phyloP scores from a whole-genome alignment of 495 filamentous ascomycete species.

The Niebla homalea region DNA sequence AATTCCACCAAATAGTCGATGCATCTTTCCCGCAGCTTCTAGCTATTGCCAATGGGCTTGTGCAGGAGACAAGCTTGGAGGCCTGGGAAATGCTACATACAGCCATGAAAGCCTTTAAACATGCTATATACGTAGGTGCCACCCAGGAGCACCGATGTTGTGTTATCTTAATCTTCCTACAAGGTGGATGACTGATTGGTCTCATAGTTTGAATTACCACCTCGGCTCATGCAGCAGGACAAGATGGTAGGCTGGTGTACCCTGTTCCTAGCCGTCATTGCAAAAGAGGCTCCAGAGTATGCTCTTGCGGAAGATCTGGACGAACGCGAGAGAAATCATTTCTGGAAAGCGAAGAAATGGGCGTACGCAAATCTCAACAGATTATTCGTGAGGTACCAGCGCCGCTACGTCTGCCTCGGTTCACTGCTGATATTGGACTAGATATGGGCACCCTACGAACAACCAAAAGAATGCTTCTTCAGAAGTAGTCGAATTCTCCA shows the following conservation, averaged over 20 bases:
- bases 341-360: conserved; percentile 99
- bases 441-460: conserved; percentile 75
- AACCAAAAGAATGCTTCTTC: conserved; percentile 53
- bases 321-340: conserved; percentile 85
- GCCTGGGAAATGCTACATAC: conserved; percentile 94
- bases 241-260: conserved; percentile 90
- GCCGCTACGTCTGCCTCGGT: background rate
- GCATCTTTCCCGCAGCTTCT: conserved; percentile 84
- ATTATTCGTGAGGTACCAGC: conserved; percentile 71
- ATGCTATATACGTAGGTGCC: conserved; percentile 80
- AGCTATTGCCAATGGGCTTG: conserved; percentile 70
- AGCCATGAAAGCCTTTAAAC: conserved; percentile 91
- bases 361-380: conserved; percentile 94
- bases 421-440: conserved; percentile 22
- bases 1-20: conserved; percentile 90
- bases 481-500: conserved; percentile 66
- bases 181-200: conserved; percentile 1
- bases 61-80: conserved; percentile 80
- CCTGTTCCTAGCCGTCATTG: conserved; percentile 78
- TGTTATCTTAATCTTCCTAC: conserved; percentile 4
- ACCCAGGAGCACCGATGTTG: conserved; percentile 3
- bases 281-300: conserved; percentile 65
- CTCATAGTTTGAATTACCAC: conserved; percentile 72
- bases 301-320: conserved; percentile 70
- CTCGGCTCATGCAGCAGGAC: conserved; percentile 59